Evolutionary conservation across 1,139 yeast genomes (phyloP).

Genomic region (Trichomonascaceae sp.): DNA sequence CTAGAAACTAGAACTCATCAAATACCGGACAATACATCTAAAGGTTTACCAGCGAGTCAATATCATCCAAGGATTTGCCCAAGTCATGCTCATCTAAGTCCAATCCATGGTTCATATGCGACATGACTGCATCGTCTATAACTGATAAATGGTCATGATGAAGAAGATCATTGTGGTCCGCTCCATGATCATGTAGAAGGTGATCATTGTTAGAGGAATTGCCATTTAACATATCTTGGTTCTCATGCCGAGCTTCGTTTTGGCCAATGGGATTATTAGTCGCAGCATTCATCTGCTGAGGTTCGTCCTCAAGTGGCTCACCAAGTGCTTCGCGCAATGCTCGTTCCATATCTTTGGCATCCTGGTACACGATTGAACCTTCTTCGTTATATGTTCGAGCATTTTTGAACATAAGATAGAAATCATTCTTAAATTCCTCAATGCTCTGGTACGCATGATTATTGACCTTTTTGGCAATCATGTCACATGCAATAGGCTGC

Average conservation of each 20-base stretch:
- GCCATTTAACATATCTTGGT: neutral
- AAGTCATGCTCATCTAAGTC: neutral
- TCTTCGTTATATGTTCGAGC: slow-evolving; percentile 87
- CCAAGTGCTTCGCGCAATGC: slow-evolving; percentile 14
- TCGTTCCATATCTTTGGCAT: slow-evolving; percentile 62
- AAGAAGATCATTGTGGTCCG: neutral
- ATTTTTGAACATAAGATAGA: slow-evolving; percentile 72
- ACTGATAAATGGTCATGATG: neutral
- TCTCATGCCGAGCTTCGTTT: neutral
- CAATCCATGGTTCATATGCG: neutral
- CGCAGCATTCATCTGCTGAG: neutral
- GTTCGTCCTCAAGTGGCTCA: neutral
- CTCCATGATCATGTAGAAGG: neutral
- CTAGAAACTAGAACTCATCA: neutral
- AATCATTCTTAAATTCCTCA: slow-evolving; percentile 62
- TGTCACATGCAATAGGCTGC: slow-evolving; percentile 75
- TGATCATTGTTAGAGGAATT: neutral
- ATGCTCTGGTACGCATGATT: slow-evolving; percentile 47
- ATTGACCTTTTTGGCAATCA: slow-evolving; percentile 37
- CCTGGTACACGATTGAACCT: slow-evolving; percentile 75
- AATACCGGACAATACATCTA: neutral
- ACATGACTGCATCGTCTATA: neutral
- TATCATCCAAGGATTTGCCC: neutral
- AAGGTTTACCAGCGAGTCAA: neutral
- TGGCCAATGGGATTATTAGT: neutral